Evolutionary conservation across 176 grass and related monocot genomes (phyloP).

Genomic region (Metroxylon sagu): DNA sequence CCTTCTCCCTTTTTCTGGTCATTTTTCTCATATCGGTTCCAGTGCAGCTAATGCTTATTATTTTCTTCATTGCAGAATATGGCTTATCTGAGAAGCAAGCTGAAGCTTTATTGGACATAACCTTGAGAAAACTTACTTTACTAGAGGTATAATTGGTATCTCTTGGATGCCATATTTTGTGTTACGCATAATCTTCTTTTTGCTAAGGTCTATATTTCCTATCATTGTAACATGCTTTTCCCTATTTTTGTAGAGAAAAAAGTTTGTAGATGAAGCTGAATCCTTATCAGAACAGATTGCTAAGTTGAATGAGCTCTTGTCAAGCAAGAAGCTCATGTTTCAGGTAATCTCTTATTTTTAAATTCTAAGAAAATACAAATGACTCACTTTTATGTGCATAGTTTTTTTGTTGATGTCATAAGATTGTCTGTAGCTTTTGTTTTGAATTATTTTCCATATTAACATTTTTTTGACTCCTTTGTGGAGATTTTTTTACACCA

Average conservation of each 20-base stretch:
- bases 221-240: neutral
- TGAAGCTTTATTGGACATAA: conserved; percentile 84
- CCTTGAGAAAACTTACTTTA: conserved; percentile 79
- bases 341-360: conserved; percentile 32
- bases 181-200: no score
- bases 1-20: no score
- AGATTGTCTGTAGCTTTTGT: no score
- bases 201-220: neutral
- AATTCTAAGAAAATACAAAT: neutral
- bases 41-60: neutral
- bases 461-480: no score
- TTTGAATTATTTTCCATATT: no score
- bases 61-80: conserved; percentile 43
- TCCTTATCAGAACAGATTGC: conserved; percentile 57
- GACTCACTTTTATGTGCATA: no score
- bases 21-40: no score
- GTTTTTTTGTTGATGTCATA: no score
- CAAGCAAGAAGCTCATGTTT: conserved; percentile 84
- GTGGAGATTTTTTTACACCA: no score
- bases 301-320: conserved; percentile 82
- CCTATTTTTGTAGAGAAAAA: conserved; percentile 68
- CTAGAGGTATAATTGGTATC: conserved; percentile 53
- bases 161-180: no score
- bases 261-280: conserved; percentile 81
- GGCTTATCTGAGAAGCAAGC: conserved; percentile 82